Conservation (phyloP, 78 protist genomes). For the Cavenderia fasciculata region DNA sequence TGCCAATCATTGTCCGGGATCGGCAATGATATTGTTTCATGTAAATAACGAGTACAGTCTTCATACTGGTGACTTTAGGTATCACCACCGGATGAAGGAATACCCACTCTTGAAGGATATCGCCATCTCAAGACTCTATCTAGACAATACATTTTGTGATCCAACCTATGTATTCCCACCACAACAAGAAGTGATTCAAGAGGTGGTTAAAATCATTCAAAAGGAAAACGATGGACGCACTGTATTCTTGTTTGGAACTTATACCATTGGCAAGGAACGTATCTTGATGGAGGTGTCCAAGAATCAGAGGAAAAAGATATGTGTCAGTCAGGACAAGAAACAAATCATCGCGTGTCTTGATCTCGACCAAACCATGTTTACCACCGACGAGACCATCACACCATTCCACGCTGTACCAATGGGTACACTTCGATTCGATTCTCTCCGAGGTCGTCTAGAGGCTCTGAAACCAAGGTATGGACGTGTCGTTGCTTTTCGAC, state of each 20-base stretch:
- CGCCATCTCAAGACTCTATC: slow-evolving; percentile 61
- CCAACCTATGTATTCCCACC: slow-evolving; percentile 87
- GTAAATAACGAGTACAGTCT: slow-evolving; percentile 33
- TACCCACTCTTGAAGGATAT: slow-evolving; percentile 4
- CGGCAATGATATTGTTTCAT: slow-evolving; percentile 85
- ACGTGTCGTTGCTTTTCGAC: slow-evolving; percentile 69
- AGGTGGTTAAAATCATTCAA: slow-evolving; percentile 13
- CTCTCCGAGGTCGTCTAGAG: slow-evolving; percentile 3
- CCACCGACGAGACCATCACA: slow-evolving; percentile 25
- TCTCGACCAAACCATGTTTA: slow-evolving; percentile 9
- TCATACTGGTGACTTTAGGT: slow-evolving; percentile 93
- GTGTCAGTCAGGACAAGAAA: slow-evolving; percentile 39
- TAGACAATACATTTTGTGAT: slow-evolving; percentile 88
- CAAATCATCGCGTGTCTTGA: slow-evolving; percentile 23
- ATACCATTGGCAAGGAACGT: slow-evolving; percentile 90
- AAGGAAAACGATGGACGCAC: slow-evolving; percentile 39
- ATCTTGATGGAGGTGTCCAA: slow-evolving; percentile 58
- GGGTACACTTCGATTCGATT: not conserved
- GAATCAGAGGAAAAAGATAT: slow-evolving; percentile 13
- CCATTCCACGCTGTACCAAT: slow-evolving; percentile 44
- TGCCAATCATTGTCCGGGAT: slow-evolving; percentile 94
- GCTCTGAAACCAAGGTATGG: not conserved
- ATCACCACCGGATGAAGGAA: not conserved
- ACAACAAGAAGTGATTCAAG: slow-evolving; percentile 68
- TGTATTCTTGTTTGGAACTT: slow-evolving; percentile 84